Evolutionary conservation across 148 eudicot species (phyloP), one percentile per base, ranked within the genome.

Genomic region (Fagopyrum homotropicum): DNA sequence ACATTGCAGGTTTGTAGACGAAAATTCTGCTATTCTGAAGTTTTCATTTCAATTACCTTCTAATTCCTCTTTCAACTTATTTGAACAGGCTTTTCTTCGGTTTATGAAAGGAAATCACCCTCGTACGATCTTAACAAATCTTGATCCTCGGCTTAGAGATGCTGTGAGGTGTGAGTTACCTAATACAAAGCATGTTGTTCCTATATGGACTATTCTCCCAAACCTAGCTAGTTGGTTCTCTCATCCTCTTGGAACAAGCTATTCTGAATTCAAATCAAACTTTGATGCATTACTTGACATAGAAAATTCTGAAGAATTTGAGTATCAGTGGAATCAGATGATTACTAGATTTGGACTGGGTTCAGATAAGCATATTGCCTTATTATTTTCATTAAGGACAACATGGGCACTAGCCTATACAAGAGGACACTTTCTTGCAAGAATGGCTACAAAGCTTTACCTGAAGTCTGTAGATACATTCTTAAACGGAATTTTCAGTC

Each of bases 151-250:
- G 29, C 79, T 90, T 59, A 85, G 84, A 84, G 91, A 90, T 80
- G 85, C 88, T 74, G 81, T 90, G 52, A 80, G 82, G 29, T 72
- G 56, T 45, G 92, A 83, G 79, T 77, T 85, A 64, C 91, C 88
- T 50, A 77, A 78, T 69, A 77, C 96, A 29, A 90, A 85, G 72
- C 90, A 87, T 77, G 84, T 88, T 43, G 81, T 88, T 45, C 76
- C 80, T 74, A 51, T 84, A 52, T 84, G 86, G 86, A 79, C 84
- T 49, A 80, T 87, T 57, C 77, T 84, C 72, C 77, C 92, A 26
- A 90, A 88, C 78, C 19, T 90, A 54, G 77, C 82, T 44, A 85
- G 89, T 80, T 90, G 95, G 95, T 90, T 88, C 79, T 84, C 90
- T 80, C 75, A 81, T 74, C 80, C 84, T 10, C 89, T 90, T 70